phyloP scores from a whole-genome alignment of 345 rosid genomes.

The Salix caprea region DNA sequence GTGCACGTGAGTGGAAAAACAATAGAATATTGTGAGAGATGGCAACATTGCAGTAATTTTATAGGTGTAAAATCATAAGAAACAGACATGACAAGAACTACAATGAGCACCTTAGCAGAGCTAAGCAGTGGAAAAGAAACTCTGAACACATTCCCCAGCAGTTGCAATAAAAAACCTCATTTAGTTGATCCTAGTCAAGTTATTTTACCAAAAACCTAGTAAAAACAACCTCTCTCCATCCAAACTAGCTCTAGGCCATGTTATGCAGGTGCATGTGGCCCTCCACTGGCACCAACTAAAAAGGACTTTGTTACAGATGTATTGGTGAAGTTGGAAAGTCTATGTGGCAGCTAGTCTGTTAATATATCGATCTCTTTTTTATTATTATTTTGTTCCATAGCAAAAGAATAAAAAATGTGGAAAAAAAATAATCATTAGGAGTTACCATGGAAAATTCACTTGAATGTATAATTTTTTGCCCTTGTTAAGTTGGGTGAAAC shows the following conservation, averaged over 20 bases:
- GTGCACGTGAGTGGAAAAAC: background rate
- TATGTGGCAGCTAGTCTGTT: background rate
- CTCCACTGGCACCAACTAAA: background rate
- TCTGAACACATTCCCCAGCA: background rate
- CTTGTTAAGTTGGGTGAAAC: too few species aligned
- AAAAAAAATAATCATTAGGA: too few species aligned
- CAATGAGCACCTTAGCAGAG: background rate
- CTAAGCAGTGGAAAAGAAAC: background rate
- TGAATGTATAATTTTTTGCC: too few species aligned
- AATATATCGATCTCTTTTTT: too few species aligned
- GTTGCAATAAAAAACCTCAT: background rate
- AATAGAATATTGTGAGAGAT: background rate
- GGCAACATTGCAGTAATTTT: too few species aligned
- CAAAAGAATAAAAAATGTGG: too few species aligned
- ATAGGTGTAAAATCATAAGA: too few species aligned
- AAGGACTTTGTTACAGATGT: background rate
- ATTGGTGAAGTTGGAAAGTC: background rate
- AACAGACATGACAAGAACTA: too few species aligned
- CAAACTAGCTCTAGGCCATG: background rate
- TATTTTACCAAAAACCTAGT: background rate
- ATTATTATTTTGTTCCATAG: too few species aligned
- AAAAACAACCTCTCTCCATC: background rate
- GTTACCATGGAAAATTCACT: too few species aligned
- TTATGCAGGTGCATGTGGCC: background rate
- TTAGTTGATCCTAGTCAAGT: background rate